phyloP scores from a whole-genome alignment of 78 protist species.

The Planoprotostelium fungivorum region DNA sequence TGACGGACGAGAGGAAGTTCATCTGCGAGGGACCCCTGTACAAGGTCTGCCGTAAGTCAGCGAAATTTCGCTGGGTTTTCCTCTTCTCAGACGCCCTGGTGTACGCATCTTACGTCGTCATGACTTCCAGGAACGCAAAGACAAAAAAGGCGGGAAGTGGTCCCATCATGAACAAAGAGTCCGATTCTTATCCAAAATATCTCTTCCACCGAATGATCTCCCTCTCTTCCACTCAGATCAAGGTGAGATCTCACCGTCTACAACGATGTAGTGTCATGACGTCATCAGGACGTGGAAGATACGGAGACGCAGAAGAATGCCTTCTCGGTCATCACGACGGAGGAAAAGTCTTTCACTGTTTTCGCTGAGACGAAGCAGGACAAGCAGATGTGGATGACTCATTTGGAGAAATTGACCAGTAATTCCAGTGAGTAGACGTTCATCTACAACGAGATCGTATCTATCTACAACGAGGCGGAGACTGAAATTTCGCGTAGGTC shows the following conservation, averaged over 20 bases:
- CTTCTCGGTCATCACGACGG: conserved; percentile 25
- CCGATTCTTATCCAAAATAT: background rate
- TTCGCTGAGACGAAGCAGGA: conserved; percentile 31
- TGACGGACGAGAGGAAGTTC: conserved; percentile 25
- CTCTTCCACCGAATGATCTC: background rate
- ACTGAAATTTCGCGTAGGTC: conserved; percentile 7
- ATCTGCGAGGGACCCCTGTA: conserved; percentile 48
- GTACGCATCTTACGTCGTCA: conserved; percentile 11
- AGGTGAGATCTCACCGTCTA: background rate
- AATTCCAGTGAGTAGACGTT: background rate
- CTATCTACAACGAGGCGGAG: background rate
- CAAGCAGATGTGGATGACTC: conserved; percentile 40
- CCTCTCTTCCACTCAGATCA: background rate
- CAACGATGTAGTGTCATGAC: background rate
- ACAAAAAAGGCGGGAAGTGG: background rate
- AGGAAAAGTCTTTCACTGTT: conserved; percentile 53
- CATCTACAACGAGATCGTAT: background rate
- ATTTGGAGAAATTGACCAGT: conserved; percentile 13
- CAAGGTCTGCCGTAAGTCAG: conserved; percentile 54
- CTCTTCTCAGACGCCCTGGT: conserved; percentile 43
- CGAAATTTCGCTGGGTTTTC: conserved; percentile 40
- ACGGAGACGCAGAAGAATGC: conserved; percentile 53
- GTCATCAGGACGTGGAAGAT: conserved; percentile 20
- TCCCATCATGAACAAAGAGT: background rate
- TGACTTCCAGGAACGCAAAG: background rate